phyloP scores from a whole-genome alignment of 306 rosid genomes.

The Vigna reflexopilosa region DNA sequence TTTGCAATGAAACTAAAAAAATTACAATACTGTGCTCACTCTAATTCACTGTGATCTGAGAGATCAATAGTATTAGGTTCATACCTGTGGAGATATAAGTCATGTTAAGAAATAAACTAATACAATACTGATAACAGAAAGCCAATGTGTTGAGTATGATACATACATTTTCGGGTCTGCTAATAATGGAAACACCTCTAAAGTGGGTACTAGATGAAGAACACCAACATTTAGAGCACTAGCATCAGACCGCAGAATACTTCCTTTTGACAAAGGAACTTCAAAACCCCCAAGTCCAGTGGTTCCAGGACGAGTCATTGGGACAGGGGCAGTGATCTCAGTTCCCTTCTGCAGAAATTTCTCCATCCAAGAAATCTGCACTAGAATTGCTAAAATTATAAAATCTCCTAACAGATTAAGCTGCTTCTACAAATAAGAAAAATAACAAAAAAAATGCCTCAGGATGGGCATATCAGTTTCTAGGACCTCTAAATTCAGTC shows the following conservation, averaged over 20 bases:
- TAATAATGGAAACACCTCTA: conserved; percentile 87
- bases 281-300: conserved; percentile 95
- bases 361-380: conserved; percentile 95
- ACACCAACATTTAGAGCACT: conserved; percentile 89
- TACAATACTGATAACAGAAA: not conserved
- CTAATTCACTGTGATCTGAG: conserved; percentile 73
- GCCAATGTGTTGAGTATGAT: conserved; percentile 24
- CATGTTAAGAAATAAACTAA: conserved; percentile 9
- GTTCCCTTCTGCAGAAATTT: conserved; percentile 80
- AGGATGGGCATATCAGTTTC: conserved; percentile 17
- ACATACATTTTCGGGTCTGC: conserved; percentile 78
- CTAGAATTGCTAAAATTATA: conserved; percentile 17
- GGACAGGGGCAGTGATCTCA: conserved; percentile 91
- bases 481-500: conserved; percentile 22
- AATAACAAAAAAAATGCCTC: conserved; percentile 1
- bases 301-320: conserved; percentile 81
- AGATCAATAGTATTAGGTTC: conserved; percentile 93
- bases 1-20: conserved; percentile 18
- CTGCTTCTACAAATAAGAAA: not conserved
- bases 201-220: conserved; percentile 77
- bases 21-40: conserved; percentile 59
- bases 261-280: conserved; percentile 85
- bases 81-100: conserved; percentile 58
- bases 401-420: not conserved
- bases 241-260: conserved; percentile 78